A percentile compares a stretch with the other conserved stretches of the same genome.
phyloP scores from a whole-genome alignment of 1,284 basidiomycete genomes.

The Apiotrichum gamsii region DNA sequence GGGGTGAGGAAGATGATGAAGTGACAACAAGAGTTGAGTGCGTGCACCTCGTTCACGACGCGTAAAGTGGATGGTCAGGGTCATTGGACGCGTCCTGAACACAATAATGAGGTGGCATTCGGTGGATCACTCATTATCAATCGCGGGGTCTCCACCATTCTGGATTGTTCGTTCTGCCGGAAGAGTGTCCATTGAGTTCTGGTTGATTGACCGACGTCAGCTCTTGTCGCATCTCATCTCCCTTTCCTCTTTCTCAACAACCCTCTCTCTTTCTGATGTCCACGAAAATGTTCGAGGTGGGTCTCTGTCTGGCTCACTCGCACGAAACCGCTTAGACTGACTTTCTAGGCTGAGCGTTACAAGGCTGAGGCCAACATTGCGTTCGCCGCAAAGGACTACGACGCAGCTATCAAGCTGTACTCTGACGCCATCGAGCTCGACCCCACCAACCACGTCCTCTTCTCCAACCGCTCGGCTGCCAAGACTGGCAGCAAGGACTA shows the following conservation, averaged over 20 bases:
- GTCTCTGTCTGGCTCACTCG: neutral
- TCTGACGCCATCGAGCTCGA: constrained; percentile 80
- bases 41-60: no score
- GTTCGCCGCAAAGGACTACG: constrained; percentile 87
- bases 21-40: neutral
- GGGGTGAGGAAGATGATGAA: neutral
- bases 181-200: no score
- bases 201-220: no score
- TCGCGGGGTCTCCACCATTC: no score
- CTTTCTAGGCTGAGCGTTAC: constrained; percentile 54
- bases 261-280: neutral
- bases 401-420: constrained; percentile 74
- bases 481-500: constrained; percentile 77
- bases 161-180: no score
- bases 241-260: neutral
- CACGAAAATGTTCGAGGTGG: no score
- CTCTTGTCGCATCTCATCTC: neutral
- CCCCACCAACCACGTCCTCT: constrained; percentile 77
- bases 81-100: constrained; percentile 4
- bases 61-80: neutral
- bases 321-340: no score
- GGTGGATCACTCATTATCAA: no score
- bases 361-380: constrained; percentile 96
- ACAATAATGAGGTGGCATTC: no score
- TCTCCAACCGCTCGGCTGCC: constrained; percentile 87